A percentile compares a stretch with the other conserved stretches of the same genome.
Evolutionary conservation across 345 rosid genomes (phyloP).

Genomic region (Nephelium lappaceum): DNA sequence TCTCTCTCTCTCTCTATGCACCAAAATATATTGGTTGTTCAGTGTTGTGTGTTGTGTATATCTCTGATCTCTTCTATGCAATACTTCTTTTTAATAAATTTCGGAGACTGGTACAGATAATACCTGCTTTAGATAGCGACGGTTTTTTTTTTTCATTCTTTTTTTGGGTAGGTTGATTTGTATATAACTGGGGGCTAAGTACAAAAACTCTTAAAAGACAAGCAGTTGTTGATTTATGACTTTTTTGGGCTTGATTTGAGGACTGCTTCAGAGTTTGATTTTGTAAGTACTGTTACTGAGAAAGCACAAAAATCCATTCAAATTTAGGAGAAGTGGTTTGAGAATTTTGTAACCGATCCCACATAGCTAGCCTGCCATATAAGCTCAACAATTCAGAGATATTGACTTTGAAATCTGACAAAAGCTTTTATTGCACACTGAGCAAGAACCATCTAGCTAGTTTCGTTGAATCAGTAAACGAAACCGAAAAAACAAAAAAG

Average conservation of each 20-base stretch:
- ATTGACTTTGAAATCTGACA: neutral
- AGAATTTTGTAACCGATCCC: neutral
- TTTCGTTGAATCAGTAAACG: neutral
- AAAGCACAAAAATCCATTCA: neutral
- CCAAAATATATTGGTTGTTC: neutral
- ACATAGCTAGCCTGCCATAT: neutral
- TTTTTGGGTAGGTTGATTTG: neutral
- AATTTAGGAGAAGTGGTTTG: neutral
- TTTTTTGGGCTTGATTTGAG: neutral
- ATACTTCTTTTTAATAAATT: neutral
- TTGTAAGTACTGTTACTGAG: neutral
- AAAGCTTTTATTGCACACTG: too few relatives aligned
- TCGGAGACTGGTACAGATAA: neutral
- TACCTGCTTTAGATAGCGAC: conserved; percentile 3
- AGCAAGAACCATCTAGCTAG: neutral
- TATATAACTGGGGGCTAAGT: neutral
- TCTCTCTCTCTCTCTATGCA: neutral
- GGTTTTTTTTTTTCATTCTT: neutral
- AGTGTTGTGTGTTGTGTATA: neutral
- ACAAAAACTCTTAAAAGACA: neutral
- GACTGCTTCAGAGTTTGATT: neutral
- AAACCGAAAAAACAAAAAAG: neutral
- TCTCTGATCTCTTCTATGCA: neutral
- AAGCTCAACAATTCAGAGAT: neutral
- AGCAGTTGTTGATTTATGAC: conserved; percentile 9